Evolutionary conservation across 2,329 filamentous ascomycete genomes (phyloP).

Genomic region (Exophiala bonariae): DNA sequence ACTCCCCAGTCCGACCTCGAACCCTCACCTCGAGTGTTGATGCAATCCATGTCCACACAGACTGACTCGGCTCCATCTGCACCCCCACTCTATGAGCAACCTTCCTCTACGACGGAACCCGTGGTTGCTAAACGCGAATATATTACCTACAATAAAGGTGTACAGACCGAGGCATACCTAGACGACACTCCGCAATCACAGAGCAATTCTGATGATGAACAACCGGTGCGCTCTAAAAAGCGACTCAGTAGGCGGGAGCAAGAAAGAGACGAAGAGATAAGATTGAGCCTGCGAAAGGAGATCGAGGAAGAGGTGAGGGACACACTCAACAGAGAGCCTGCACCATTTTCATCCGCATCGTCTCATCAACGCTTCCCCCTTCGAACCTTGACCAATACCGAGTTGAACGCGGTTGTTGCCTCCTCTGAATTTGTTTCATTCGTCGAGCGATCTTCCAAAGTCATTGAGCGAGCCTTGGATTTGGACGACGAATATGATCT

Average conservation of each 20-base stretch:
- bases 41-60: constrained; percentile 58
- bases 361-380: constrained; percentile 67
- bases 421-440: constrained; percentile 95
- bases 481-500: constrained; percentile 90
- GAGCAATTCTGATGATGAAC: constrained; percentile 65
- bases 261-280: constrained; percentile 84
- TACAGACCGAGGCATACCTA: constrained; percentile 71
- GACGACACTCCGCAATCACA: constrained; percentile 46
- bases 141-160: constrained; percentile 94
- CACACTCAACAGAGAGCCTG: constrained; percentile 45
- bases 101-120: constrained; percentile 54
- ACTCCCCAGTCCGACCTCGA: constrained; percentile 64
- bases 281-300: constrained; percentile 79
- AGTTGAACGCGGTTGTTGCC: constrained; percentile 84
- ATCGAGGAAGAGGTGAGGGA: constrained; percentile 89
- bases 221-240: constrained; percentile 62
- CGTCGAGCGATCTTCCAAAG: constrained; percentile 91
- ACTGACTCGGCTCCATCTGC: constrained; percentile 72
- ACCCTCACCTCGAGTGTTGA: constrained; percentile 39
- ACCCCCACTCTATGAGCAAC: constrained; percentile 79
- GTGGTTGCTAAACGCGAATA: constrained; percentile 62
- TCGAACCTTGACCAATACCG: constrained; percentile 77
- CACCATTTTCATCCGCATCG: constrained; percentile 40
- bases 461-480: constrained; percentile 92
- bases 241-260: constrained; percentile 75